These are phyloP conservation scores for Myxozyma kluyveri DNA, from an alignment of 805 yeast genomes.

Conservation along the genomic window DNA sequence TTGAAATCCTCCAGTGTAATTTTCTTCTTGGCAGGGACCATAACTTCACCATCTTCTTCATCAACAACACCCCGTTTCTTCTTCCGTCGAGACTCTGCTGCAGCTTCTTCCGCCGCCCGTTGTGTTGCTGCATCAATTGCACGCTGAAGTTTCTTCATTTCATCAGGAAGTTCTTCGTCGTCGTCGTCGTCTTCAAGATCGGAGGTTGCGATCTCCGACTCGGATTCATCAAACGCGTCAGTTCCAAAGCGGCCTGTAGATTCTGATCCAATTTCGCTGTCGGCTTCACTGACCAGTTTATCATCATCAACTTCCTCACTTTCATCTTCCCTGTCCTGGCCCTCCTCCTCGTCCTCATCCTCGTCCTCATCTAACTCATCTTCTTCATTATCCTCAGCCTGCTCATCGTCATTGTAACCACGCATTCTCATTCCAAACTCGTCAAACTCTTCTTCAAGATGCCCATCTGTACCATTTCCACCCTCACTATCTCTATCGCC, in stretches of 20 bases:
- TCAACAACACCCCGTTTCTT: constrained; percentile 11
- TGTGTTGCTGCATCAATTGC: constrained; percentile 2
- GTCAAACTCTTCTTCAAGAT: constrained; percentile 38
- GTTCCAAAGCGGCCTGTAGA: not conserved
- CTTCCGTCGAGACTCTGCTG: constrained; percentile 6
- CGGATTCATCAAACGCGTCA: constrained; percentile 38
- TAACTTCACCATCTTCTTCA: constrained; percentile 4
- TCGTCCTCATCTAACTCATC: constrained; percentile 3
- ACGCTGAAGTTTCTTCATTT: constrained; percentile 1
- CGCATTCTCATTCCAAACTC: constrained; percentile 12
- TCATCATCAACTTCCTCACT: too few species aligned
- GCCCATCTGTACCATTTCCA: constrained; percentile 32
- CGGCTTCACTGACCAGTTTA: too few species aligned
- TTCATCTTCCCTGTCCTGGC: too few species aligned
- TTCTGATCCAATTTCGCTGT: not conserved
- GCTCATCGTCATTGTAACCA: not conserved
- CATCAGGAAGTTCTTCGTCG: not conserved
- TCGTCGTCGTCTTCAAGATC: constrained; percentile 10
- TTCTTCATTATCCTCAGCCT: not conserved
- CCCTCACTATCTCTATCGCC: constrained; percentile 30
- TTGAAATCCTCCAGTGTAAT: constrained; percentile 54
- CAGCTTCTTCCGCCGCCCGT: constrained; percentile 9
- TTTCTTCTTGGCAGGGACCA: constrained; percentile 39
- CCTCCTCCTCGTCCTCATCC: constrained; percentile 5
- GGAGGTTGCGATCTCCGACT: constrained; percentile 47